phyloP scores from a whole-genome alignment of 1,284 basidiomycete genomes.

The Melampsora americana region DNA sequence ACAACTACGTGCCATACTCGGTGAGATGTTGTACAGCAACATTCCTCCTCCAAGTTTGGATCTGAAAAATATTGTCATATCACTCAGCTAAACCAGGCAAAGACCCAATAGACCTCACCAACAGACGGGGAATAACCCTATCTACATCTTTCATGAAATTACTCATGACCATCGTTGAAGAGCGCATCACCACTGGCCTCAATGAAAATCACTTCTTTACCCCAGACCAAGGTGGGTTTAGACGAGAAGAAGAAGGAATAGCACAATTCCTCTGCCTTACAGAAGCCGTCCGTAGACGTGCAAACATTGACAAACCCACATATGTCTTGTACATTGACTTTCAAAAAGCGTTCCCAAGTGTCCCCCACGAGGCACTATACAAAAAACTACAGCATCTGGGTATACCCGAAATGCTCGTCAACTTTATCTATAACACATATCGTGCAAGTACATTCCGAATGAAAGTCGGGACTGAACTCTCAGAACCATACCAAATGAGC shows the following conservation, averaged over 20 bases:
- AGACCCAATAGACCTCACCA: neutral
- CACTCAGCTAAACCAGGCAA: no score
- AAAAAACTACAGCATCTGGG: neutral
- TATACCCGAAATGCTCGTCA: neutral
- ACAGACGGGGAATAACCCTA: conserved; percentile 17
- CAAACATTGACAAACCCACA: no score
- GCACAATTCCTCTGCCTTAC: neutral
- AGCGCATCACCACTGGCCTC: neutral
- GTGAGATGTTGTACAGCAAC: no score
- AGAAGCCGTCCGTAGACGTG: neutral
- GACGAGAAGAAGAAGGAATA: neutral
- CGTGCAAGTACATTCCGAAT: neutral
- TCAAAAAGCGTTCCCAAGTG: no score
- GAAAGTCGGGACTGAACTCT: neutral
- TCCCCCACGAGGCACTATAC: no score
- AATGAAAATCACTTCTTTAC: conserved; percentile 1
- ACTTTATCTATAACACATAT: conserved; percentile 9
- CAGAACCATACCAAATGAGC: neutral
- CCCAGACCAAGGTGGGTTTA: conserved; percentile 16
- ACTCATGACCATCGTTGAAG: neutral
- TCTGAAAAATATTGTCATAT: neutral
- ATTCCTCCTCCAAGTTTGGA: no score
- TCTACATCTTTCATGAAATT: conserved; percentile 20
- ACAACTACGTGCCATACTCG: no score
- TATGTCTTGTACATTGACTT: no score